Evolutionary conservation across 139 green algal species (phyloP), one percentile per base, ranked within the genome.

Genomic region (Chlamydomonas applanata): DNA sequence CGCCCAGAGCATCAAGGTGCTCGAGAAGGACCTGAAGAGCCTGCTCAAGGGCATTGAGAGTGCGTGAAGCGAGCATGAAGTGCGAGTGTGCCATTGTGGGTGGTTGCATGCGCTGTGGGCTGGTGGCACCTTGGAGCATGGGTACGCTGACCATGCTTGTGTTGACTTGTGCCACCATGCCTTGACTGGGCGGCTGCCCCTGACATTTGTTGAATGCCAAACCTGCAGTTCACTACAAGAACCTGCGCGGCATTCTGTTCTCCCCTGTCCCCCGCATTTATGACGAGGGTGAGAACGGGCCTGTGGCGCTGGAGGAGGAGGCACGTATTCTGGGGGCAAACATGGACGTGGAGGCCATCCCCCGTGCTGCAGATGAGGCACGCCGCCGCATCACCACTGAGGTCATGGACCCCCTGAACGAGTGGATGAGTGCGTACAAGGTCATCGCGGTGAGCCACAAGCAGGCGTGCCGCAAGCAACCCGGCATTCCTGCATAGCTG

Each of bases 21-120:
- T 94, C 25, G 90, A 97, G 87, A 93, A 90, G 70, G 91, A 97
- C 68, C 86, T 97, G n/a, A 81, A 81, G 1, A 74, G 64, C 19
- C 75, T 94, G 62, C 89, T 95, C 63, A 91, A 87, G 36, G 83
- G 89, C 32, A 87, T 92, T 1, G 91, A 96, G 62, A 82, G 89
- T 92, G 30, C 57, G 86, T 32, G 40, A 49, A 49, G n/a, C n/a
- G n/a, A n/a, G n/a, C n/a, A n/a, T n/a, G n/a, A n/a, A n/a, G 46
- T n/a, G n/a, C n/a, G n/a, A n/a, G 9, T 65, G 14, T 49, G 19
- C 27, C 62, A 30, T 7, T 29, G 20, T n/a, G 27, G 13, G 24
- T 53, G 70, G 56, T 7, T 14, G 22, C 9, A 19, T 34, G 13
- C 1, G 36, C 32, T 46, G 22, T 27, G 7, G 11, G 40, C 40